Percentiles rank a stretch among this genome's conserved stretches.
These are phyloP conservation scores for Trametopsis cervina DNA, from an alignment of 768 basidiomycete species.

Conservation along the genomic window DNA sequence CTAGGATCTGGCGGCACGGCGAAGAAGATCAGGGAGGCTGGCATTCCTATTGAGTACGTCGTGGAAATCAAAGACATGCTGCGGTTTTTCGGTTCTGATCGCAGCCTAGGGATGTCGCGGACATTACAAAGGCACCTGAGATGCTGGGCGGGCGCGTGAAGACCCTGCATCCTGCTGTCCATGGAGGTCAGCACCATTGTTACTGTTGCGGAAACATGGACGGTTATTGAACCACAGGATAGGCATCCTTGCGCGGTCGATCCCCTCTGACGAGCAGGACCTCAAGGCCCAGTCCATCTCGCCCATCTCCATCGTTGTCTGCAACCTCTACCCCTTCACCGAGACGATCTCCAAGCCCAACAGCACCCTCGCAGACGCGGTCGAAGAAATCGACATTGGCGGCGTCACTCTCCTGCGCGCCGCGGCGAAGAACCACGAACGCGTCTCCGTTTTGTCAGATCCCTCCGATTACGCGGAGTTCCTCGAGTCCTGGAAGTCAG, in stretches of 20 bases:
- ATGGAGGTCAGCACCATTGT: slow-evolving; percentile 63
- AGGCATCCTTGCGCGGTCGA: slow-evolving; percentile 94
- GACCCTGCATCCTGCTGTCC: slow-evolving; percentile 95
- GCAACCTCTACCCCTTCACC: slow-evolving; percentile 98
- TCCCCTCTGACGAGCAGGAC: slow-evolving; percentile 85
- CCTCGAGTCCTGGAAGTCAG: slow-evolving; percentile 66
- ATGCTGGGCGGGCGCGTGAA: slow-evolving; percentile 99
- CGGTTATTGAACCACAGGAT: neutral
- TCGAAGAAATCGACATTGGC: slow-evolving; percentile 98
- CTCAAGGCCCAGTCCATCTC: slow-evolving; percentile 78
- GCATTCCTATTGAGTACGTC: slow-evolving; percentile 82
- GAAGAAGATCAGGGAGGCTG: slow-evolving; percentile 93
- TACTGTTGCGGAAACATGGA: neutral
- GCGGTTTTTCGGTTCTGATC: neutral
- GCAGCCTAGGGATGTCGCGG: slow-evolving; percentile 79
- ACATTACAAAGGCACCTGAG: slow-evolving; percentile 96
- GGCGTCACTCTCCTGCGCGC: slow-evolving; percentile 96
- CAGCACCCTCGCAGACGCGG: slow-evolving; percentile 86
- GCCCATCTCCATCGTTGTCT: slow-evolving; percentile 94
- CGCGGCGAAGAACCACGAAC: slow-evolving; percentile 96
- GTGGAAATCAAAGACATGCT: slow-evolving; percentile 1
- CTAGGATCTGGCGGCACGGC: slow-evolving; percentile 97
- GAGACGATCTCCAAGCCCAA: slow-evolving; percentile 82
- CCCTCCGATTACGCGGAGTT: slow-evolving; percentile 84
- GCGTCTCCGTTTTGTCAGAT: slow-evolving; percentile 85